phyloP scores from a whole-genome alignment of 176 grass and related monocot genomes.

The Musa itinerans region DNA sequence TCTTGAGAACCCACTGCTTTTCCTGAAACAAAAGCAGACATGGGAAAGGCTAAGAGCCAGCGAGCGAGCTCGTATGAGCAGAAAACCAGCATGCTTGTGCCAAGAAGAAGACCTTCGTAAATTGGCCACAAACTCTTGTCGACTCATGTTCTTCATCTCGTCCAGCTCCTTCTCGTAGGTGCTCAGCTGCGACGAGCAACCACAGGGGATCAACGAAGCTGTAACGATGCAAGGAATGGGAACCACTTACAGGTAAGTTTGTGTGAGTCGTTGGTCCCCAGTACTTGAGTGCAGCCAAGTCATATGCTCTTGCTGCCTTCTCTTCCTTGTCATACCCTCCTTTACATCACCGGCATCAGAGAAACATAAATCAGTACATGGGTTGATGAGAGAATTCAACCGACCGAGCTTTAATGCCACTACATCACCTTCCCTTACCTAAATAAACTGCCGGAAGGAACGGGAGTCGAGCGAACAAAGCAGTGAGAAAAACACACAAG shows the following conservation, averaged over 20 bases:
- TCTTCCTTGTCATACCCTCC: constrained; percentile 92
- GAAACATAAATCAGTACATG: neutral
- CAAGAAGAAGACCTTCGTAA: constrained; percentile 51
- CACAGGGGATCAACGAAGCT: neutral
- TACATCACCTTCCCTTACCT: constrained; percentile 33
- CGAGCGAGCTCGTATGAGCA: too few species aligned
- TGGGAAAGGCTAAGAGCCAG: neutral
- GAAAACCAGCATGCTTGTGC: too few species aligned
- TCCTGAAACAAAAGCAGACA: constrained; percentile 27
- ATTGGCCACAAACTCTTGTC: constrained; percentile 83
- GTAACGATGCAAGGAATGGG: neutral
- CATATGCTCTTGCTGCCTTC: constrained; percentile 86
- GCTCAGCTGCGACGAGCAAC: constrained; percentile 29
- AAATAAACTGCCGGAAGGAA: constrained; percentile 57
- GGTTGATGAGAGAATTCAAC: neutral
- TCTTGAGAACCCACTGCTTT: constrained; percentile 95
- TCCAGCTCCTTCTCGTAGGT: constrained; percentile 73
- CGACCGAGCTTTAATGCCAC: neutral
- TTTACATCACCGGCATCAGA: constrained; percentile 19
- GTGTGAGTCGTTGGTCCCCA: constrained; percentile 83
- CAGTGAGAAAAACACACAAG: neutral
- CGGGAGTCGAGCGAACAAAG: neutral
- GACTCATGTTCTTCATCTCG: constrained; percentile 79
- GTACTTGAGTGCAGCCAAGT: constrained; percentile 89
- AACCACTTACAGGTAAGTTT: constrained; percentile 64